phyloP scores from a whole-genome alignment of 1,139 yeast species.

The Meyerozyma athensensis region DNA sequence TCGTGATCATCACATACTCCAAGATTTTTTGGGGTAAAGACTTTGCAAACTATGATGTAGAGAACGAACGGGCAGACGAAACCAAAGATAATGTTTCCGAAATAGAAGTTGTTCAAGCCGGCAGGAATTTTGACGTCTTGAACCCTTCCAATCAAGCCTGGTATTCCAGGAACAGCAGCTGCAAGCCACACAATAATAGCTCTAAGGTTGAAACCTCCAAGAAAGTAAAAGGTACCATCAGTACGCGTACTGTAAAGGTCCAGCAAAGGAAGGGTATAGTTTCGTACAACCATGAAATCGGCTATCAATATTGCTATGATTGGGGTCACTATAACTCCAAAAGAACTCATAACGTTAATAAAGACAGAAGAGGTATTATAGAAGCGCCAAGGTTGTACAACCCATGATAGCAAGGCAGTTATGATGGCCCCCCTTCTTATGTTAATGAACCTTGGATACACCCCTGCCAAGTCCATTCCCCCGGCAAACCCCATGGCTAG shows the following conservation, averaged over 20 bases:
- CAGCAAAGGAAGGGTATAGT: conserved; percentile 10
- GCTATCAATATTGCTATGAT: conserved; percentile 15
- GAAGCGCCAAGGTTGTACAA: conserved; percentile 5
- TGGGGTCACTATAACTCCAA: conserved; percentile 14
- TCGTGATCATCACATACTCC: conserved; percentile 32
- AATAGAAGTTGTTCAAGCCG: conserved; percentile 37
- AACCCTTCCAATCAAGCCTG: conserved; percentile 11
- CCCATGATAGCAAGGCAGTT: conserved; percentile 5
- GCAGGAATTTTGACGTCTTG: conserved; percentile 9
- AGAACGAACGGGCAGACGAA: conserved; percentile 34
- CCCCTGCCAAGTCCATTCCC: conserved; percentile 27
- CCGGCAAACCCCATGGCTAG: conserved; percentile 22
- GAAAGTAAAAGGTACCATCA: conserved; percentile 11
- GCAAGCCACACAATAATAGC: conserved; percentile 1
- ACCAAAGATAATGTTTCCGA: conserved; percentile 36
- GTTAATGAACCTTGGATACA: conserved; percentile 26
- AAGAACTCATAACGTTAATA: conserved; percentile 9
- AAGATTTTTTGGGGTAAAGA: conserved; percentile 32
- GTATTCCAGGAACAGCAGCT: conserved; percentile 14
- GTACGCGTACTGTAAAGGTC: conserved; percentile 12
- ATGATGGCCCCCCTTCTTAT: conserved; percentile 18
- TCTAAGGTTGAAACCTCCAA: conserved; percentile 1
- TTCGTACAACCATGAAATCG: conserved; percentile 14
- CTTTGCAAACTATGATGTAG: conserved; percentile 27
- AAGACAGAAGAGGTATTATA: conserved; percentile 5